phyloP scores from a whole-genome alignment of 1,284 basidiomycete genomes.

The Crucibulum parvulum region DNA sequence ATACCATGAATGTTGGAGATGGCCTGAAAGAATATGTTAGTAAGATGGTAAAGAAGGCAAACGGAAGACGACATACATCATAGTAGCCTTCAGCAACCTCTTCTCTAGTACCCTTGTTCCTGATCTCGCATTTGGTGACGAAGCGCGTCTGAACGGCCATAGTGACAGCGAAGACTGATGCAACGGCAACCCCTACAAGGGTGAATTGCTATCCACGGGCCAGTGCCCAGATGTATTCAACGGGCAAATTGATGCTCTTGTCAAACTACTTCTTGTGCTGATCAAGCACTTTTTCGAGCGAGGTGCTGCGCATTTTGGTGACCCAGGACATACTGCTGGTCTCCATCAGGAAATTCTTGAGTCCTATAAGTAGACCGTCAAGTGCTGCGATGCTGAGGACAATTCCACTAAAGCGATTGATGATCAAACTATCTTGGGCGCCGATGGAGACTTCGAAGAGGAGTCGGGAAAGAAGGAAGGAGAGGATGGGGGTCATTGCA shows the following conservation, averaged over 20 bases:
- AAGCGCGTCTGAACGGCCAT: constrained; percentile 79
- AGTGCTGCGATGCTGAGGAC: constrained; percentile 76
- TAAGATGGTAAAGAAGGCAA: constrained; percentile 3
- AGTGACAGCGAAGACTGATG: constrained; percentile 81
- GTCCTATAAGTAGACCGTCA: constrained; percentile 78
- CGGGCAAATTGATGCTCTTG: constrained; percentile 56
- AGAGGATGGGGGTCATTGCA: constrained; percentile 90
- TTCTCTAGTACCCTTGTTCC: constrained; percentile 88
- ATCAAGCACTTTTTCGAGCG: constrained; percentile 72
- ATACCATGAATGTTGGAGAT: constrained; percentile 89
- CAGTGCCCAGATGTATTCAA: constrained; percentile 91
- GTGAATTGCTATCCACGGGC: constrained; percentile 92
- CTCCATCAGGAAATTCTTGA: neutral
- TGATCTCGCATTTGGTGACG: constrained; percentile 74
- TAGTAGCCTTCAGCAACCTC: constrained; percentile 88
- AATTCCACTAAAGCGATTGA: constrained; percentile 75
- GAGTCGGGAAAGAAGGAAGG: constrained; percentile 85
- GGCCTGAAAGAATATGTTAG: constrained; percentile 50
- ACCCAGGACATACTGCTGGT: too few relatives aligned
- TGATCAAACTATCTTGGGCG: constrained; percentile 62
- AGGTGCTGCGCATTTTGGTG: constrained; percentile 58
- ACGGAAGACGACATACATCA: constrained; percentile 58
- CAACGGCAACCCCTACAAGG: constrained; percentile 87
- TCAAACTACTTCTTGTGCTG: constrained; percentile 97
- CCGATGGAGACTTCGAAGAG: constrained; percentile 82